Conservation (phyloP, 352 stramenopile genomes). For the Phytophthora boehmeriae region DNA sequence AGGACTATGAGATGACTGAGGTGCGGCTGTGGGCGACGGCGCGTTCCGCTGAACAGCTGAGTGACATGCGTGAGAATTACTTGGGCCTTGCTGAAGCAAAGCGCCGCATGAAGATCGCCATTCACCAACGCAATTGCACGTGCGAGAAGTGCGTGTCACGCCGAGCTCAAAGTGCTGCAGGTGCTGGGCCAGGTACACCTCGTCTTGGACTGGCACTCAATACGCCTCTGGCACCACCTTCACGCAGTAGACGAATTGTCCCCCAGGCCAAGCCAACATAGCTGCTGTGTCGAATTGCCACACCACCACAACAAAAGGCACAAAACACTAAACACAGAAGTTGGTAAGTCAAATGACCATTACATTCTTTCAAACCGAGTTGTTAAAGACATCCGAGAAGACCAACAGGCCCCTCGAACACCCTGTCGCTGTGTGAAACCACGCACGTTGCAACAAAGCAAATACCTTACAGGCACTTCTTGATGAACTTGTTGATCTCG, state of each 20-base stretch:
- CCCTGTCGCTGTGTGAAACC: conserved; percentile 18
- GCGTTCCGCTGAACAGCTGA: conserved; percentile 72
- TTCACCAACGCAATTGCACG: conserved; percentile 83
- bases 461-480: conserved; percentile 91
- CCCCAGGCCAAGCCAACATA: conserved; percentile 35
- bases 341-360: conserved; percentile 33
- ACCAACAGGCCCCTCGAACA: conserved; percentile 15
- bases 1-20: conserved; percentile 75
- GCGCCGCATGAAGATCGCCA: conserved; percentile 84
- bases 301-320: conserved; percentile 1
- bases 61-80: conserved; percentile 90
- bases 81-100: conserved; percentile 83
- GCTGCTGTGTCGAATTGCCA: not conserved
- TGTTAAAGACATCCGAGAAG: conserved; percentile 40
- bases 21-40: conserved; percentile 79
- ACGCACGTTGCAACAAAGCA: conserved; percentile 11
- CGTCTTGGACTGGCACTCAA: conserved; percentile 31
- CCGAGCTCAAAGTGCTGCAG: conserved; percentile 46
- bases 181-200: conserved; percentile 11
- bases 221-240: conserved; percentile 54
- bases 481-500: conserved; percentile 96
- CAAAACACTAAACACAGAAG: not conserved
- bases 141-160: conserved; percentile 78
- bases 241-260: conserved; percentile 44
- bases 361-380: conserved; percentile 64